These are phyloP conservation scores for Pyrenopolyporus hunteri DNA, from an alignment of 495 filamentous ascomycete species.

Conservation along the genomic window DNA sequence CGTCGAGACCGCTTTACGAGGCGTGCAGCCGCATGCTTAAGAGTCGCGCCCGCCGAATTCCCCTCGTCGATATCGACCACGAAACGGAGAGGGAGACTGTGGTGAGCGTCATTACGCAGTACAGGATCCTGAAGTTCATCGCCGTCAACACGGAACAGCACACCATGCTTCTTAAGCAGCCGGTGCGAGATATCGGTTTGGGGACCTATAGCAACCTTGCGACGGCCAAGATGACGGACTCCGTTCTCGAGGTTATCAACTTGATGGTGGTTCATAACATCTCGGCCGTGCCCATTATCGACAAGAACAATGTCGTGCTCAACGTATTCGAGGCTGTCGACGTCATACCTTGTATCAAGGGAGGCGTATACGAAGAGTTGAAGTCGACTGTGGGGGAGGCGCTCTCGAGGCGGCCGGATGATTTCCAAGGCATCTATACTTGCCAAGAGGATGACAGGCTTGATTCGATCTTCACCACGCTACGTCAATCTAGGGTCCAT, in stretches of 20 bases:
- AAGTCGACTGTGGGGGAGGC: conserved; percentile 88
- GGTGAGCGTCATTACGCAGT: conserved; percentile 95
- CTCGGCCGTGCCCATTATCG: conserved; percentile 91
- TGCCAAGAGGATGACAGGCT: conserved; percentile 90
- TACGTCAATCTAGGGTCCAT: conserved; percentile 92
- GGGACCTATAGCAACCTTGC: conserved; percentile 82
- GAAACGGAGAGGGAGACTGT: conserved; percentile 93
- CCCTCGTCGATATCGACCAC: conserved; percentile 91
- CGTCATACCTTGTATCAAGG: conserved; percentile 94
- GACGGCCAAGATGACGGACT: conserved; percentile 88
- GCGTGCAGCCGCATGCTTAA: conserved; percentile 94
- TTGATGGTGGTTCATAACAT: conserved; percentile 91
- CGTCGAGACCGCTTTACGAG: conserved; percentile 87
- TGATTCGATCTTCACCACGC: conserved; percentile 95
- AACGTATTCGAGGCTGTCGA: conserved; percentile 99
- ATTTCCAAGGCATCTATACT: conserved; percentile 96
- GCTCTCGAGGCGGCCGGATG: conserved; percentile 82
- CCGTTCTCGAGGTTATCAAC: conserved; percentile 96
- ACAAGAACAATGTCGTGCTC: conserved; percentile 78
- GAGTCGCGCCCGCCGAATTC: conserved; percentile 90
- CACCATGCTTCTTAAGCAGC: conserved; percentile 87
- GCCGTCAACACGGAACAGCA: conserved; percentile 91
- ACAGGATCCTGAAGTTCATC: conserved; percentile 97
- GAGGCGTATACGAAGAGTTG: conserved; percentile 89
- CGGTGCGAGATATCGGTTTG: conserved; percentile 80